phyloP scores from a whole-genome alignment of 257 asterid genomes.

The Gynochthodes officinalis region DNA sequence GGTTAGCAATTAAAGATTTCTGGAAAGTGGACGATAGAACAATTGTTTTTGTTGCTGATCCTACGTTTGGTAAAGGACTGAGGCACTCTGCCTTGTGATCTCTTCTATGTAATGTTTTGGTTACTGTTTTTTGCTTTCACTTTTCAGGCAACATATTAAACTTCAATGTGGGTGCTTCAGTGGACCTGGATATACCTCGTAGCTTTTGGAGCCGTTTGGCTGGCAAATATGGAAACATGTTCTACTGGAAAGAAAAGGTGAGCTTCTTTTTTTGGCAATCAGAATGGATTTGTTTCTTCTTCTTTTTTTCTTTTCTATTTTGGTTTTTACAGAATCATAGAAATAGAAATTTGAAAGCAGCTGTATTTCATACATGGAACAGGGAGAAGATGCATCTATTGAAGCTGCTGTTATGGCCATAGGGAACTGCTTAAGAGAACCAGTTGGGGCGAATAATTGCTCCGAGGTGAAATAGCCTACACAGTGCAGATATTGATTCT shows the following conservation, averaged over 20 bases:
- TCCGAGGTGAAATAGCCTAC: slow-evolving; percentile 45
- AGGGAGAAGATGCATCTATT: slow-evolving; percentile 89
- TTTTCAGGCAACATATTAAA: slow-evolving; percentile 78
- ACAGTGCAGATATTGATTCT: slow-evolving; percentile 4
- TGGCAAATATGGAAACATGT: slow-evolving; percentile 87
- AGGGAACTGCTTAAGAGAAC: slow-evolving; percentile 78
- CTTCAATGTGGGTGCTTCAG: slow-evolving; percentile 84
- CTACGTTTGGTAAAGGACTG: slow-evolving; percentile 65
- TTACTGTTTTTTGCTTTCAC: slow-evolving; percentile 8
- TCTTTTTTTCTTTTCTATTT: no score
- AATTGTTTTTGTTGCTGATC: slow-evolving; percentile 90
- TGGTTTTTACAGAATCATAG: neutral
- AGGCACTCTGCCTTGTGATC: neutral
- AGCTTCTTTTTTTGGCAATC: neutral
- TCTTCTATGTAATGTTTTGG: neutral
- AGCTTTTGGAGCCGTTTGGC: slow-evolving; percentile 96
- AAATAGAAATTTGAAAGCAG: neutral
- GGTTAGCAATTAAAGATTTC: slow-evolving; percentile 82
- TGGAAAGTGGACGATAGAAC: slow-evolving; percentile 93
- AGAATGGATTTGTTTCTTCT: neutral
- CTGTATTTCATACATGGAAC: slow-evolving; percentile 7
- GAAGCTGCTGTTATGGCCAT: slow-evolving; percentile 90
- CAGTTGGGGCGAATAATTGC: slow-evolving; percentile 67
- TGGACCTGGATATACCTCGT: slow-evolving; percentile 88
- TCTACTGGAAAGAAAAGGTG: slow-evolving; percentile 95